phyloP scores from a whole-genome alignment of 2,329 filamentous ascomycete genomes.

The Ophiostoma montium region DNA sequence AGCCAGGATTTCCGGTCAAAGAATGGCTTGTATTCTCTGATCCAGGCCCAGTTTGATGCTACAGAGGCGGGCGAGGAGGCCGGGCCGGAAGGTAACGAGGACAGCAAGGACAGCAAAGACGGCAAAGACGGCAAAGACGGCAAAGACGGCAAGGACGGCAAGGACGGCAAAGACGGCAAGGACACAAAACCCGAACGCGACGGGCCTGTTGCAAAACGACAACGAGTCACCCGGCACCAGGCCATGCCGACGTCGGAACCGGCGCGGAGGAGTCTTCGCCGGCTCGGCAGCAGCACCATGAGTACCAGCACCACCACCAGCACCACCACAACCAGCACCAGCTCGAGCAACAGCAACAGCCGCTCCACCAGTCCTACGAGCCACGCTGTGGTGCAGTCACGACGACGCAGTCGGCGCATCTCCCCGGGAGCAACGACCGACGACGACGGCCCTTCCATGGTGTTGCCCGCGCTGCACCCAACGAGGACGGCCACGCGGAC shows the following conservation, averaged over 20 bases:
- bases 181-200: slow-evolving; percentile 4
- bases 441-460: slow-evolving; percentile 6
- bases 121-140: background rate
- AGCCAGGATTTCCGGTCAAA: slow-evolving; percentile 64
- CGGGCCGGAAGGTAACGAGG: too few relatives aligned
- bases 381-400: too few relatives aligned
- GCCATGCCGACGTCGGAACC: background rate
- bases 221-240: slow-evolving; percentile 16
- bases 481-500: slow-evolving; percentile 11
- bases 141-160: background rate
- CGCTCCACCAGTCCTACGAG: background rate
- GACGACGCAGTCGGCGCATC: background rate
- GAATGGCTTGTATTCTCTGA: slow-evolving; percentile 58
- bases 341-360: background rate
- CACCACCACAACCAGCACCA: background rate
- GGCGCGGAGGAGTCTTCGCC: background rate
- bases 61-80: slow-evolving; percentile 21
- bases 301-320: background rate
- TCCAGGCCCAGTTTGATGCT: slow-evolving; percentile 52
- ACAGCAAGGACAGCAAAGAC: background rate
- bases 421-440: background rate
- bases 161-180: slow-evolving; percentile 1
- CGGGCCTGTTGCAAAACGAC: slow-evolving; percentile 18
- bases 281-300: background rate
- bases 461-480: slow-evolving; percentile 5